phyloP scores from a whole-genome alignment of 768 basidiomycete genomes.

The Rhodosporidiobolus sp. region DNA sequence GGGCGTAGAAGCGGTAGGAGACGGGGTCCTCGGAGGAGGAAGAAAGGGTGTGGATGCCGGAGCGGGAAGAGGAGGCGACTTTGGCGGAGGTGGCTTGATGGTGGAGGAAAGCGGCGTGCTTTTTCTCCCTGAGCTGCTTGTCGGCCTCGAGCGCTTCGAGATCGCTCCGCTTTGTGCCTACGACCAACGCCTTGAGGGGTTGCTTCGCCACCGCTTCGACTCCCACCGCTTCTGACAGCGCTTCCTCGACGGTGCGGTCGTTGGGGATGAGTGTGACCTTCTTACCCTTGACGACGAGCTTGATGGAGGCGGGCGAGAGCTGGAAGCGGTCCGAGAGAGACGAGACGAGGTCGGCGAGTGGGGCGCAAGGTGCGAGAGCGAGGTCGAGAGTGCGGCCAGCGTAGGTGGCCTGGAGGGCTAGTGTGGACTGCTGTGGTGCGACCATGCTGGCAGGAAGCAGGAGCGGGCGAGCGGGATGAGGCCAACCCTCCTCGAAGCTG shows the following conservation, averaged over 20 bases:
- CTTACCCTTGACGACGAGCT: constrained; percentile 37
- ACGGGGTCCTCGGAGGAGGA: background rate
- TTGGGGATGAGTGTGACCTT: constrained; percentile 2
- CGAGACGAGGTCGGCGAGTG: background rate
- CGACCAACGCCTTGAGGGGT: constrained; percentile 34
- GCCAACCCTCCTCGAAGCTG: too few species aligned
- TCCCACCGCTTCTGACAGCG: background rate
- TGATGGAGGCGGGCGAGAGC: constrained; percentile 23
- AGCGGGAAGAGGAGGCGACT: background rate
- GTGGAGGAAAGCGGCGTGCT: constrained; percentile 24
- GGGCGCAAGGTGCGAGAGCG: background rate
- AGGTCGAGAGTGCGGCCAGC: constrained; percentile 19
- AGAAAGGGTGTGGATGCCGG: constrained; percentile 16
- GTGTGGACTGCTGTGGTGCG: background rate
- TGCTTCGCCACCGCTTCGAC: background rate
- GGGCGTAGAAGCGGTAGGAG: constrained; percentile 16
- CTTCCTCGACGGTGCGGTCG: background rate
- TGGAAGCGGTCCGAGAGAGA: constrained; percentile 1
- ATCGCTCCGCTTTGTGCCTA: constrained; percentile 14
- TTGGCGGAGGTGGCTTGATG: constrained; percentile 10
- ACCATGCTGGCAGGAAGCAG: background rate
- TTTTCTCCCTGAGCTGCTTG: constrained; percentile 19
- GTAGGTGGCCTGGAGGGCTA: constrained; percentile 8
- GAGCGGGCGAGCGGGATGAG: too few species aligned
- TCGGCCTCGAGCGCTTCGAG: constrained; percentile 15